These are phyloP conservation scores for Endotrypanum monterogeii DNA, from an alignment of 208 protist genomes.

Conservation along the genomic window DNA sequence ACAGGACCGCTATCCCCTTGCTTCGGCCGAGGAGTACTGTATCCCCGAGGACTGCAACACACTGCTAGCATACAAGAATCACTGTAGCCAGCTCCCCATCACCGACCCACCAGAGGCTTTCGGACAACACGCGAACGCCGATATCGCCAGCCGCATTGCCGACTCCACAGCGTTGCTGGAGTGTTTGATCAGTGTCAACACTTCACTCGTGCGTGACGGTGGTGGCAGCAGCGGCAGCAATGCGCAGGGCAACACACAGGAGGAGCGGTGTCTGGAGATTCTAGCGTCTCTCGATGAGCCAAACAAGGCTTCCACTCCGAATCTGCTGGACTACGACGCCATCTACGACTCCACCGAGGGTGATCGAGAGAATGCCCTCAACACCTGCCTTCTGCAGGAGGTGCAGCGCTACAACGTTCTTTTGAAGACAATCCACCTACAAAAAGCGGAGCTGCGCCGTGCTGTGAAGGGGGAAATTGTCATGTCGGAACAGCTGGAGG, in stretches of 20 bases:
- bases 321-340: constrained; percentile 90
- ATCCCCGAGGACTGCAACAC: constrained; percentile 90
- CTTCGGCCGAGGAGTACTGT: constrained; percentile 84
- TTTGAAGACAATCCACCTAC: constrained; percentile 87
- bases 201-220: constrained; percentile 72
- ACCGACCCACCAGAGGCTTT: constrained; percentile 97
- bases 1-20: constrained; percentile 88
- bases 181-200: constrained; percentile 92
- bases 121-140: constrained; percentile 98
- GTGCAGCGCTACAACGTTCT: constrained; percentile 97
- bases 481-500: constrained; percentile 97
- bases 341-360: constrained; percentile 92
- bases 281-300: constrained; percentile 84
- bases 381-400: constrained; percentile 97
- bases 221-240: constrained; percentile 37
- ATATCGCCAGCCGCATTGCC: constrained; percentile 96
- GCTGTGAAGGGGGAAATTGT: constrained; percentile 98
- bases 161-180: constrained; percentile 94
- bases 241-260: constrained; percentile 58
- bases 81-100: constrained; percentile 92
- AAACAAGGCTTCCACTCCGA: constrained; percentile 77
- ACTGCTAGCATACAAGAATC: constrained; percentile 92
- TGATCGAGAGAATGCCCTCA: constrained; percentile 92
- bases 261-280: constrained; percentile 89
- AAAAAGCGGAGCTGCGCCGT: constrained; percentile 91